Evolutionary conservation across 371 early-diverging fungal species (phyloP).

Genomic region (Dinochytrium kinnereticum): DNA sequence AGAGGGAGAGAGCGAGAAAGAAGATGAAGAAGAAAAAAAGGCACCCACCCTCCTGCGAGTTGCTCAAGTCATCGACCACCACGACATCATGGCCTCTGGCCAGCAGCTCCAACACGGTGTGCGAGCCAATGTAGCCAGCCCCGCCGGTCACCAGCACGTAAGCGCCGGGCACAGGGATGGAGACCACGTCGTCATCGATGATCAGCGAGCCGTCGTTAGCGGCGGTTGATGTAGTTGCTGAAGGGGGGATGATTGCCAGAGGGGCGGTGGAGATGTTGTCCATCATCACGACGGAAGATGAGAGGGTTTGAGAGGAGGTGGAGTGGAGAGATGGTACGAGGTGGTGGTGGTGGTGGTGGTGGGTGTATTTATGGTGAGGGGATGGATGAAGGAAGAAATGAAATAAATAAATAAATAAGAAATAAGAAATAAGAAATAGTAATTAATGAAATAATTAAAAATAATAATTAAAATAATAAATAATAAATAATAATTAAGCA

Average conservation of each 20-base stretch:
- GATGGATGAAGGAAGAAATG: not conserved
- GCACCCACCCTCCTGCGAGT: no score
- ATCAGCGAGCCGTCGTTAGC: not conserved
- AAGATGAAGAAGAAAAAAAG: no score
- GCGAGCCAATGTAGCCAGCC: conserved; percentile 87
- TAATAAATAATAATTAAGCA: no score
- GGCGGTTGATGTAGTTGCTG: not conserved
- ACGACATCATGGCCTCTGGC: conserved; percentile 28
- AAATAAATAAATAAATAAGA: no score
- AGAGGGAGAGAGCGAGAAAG: no score
- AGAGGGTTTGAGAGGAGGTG: not conserved
- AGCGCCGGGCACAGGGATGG: conserved; percentile 15
- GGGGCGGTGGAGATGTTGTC: no score
- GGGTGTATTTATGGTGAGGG: not conserved
- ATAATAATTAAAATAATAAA: no score
- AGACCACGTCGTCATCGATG: conserved; percentile 14
- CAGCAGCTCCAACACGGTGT: conserved; percentile 76
- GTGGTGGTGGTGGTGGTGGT: not conserved
- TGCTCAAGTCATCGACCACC: conserved; percentile 38
- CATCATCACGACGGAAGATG: not conserved
- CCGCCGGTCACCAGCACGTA: conserved; percentile 85
- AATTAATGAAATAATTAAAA: no score
- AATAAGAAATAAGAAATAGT: no score
- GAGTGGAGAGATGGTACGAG: not conserved
- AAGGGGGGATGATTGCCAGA: not conserved